Evolutionary conservation across 306 rosid genomes (phyloP).

Genomic region (Gillenia trifoliata): DNA sequence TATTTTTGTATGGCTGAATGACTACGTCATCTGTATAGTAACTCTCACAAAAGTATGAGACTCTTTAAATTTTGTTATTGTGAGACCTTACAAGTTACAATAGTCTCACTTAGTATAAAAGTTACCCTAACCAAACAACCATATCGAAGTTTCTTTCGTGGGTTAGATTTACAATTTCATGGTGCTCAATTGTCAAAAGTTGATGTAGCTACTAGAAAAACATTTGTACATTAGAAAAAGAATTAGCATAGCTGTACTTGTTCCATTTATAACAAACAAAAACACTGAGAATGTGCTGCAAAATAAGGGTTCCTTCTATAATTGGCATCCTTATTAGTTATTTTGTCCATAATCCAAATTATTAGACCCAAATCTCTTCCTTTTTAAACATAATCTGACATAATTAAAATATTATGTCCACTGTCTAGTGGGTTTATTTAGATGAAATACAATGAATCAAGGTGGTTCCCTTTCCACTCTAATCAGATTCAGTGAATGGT

Average conservation of each 20-base stretch:
- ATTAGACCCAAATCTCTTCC: neutral
- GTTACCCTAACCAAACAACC: too few relatives aligned
- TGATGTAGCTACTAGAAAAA: too few relatives aligned
- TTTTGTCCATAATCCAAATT: neutral
- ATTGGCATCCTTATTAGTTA: neutral
- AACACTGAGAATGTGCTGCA: neutral
- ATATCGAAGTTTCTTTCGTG: too few relatives aligned
- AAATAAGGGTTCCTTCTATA: neutral
- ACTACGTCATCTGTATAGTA: too few relatives aligned
- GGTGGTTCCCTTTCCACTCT: neutral
- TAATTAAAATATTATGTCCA: neutral
- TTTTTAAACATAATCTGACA: slow-evolving; percentile 12
- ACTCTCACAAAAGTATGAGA: too few relatives aligned
- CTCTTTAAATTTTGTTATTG: too few relatives aligned
- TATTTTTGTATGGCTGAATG: too few relatives aligned
- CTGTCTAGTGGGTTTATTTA: neutral
- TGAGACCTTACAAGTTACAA: too few relatives aligned
- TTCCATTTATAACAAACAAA: neutral
- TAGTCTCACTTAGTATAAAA: too few relatives aligned
- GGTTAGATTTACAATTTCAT: too few relatives aligned
- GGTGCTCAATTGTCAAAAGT: too few relatives aligned
- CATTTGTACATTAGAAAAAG: neutral
- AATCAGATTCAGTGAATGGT: slow-evolving; percentile 12
- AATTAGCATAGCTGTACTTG: neutral
- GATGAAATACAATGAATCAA: neutral